Base-by-base conservation (phyloP, 202 grass and related monocot species). In the Saccharum hybrid region DNA sequence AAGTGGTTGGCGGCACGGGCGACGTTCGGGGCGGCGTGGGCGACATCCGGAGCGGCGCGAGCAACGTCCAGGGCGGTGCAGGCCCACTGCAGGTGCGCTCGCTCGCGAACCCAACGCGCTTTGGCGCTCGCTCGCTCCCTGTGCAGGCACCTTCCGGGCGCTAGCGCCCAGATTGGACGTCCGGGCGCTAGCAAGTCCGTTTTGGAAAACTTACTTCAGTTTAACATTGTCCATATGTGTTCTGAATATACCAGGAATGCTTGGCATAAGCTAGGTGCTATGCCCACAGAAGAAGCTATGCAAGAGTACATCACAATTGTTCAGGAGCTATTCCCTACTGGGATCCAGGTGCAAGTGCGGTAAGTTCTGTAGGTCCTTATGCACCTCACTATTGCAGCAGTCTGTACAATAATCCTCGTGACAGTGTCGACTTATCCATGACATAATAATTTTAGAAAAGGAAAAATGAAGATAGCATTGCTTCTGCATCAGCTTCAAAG, bases 261-360 rank as follows among this genome's bases (percentile, higher is more conserved):
- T 56, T 98, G 96, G 91, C 75, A 95, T 75, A 92, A 86, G 71
- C 80, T 95, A 61, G 96, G 96, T 85, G 66, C 89, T 68, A 94
- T 94, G 93, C 92, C 91, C 63, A 89, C 87, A 69, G 96, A 98
- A 80, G 96, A 98, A 75, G 91, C 96, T 56, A 98, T 98, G 96
- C 80, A 93, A 66, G 86, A 93, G 59, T 95, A 98, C 85, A 92
- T 94, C 75, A 83, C 70, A 59, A 88, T 95, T 63, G 88, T 98
- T 33, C 77, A 88, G 69, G 85, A 90, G 63, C 70, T 96, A 74
- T 98, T 94, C 86, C 96, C 96, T 84, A 81, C 54, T 98, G 96
- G 96, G 68, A 85, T 60, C 71, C 40, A 40, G 93, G 89, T 82
- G 90, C 89, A 0, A 60, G 78, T 19, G 52, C 43, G 26, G 96